These are phyloP conservation scores for Colletotrichum paranaense DNA, from an alignment of 2,329 filamentous ascomycete species.

Conservation along the genomic window DNA sequence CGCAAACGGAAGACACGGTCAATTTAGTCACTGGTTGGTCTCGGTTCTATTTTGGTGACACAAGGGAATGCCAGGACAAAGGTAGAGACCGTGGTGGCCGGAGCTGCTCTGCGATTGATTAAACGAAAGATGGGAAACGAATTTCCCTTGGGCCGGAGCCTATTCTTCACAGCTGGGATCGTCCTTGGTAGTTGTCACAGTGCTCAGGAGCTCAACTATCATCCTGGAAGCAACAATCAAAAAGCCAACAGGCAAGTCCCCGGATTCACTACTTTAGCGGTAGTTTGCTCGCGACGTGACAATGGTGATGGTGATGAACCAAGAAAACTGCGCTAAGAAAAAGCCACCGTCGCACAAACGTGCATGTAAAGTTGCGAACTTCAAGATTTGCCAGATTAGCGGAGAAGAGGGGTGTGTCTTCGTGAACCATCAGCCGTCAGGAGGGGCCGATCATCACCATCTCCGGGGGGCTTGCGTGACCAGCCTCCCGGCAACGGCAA, in stretches of 20 bases:
- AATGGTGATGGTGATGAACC: background rate
- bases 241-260: background rate
- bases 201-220: background rate
- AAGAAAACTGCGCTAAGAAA: no score
- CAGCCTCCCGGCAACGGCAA: background rate
- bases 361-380: no score
- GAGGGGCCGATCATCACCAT: constrained; percentile 3
- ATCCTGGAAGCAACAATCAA: background rate
- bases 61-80: background rate
- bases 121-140: background rate
- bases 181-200: background rate
- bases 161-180: background rate
- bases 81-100: background rate
- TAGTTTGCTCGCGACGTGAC: background rate
- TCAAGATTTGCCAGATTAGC: background rate
- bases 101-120: background rate
- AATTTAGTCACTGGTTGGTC: background rate
- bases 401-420: no score
- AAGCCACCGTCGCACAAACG: background rate
- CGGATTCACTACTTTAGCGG: background rate
- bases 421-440: background rate
- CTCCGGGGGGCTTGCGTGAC: background rate
- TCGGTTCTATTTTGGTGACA: background rate
- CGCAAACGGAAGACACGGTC: background rate
- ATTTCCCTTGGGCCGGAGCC: background rate